Evolutionary conservation across 805 yeast species (phyloP), one percentile per base, ranked within the genome.

Genomic region (Spencermartinsiella europaea): DNA sequence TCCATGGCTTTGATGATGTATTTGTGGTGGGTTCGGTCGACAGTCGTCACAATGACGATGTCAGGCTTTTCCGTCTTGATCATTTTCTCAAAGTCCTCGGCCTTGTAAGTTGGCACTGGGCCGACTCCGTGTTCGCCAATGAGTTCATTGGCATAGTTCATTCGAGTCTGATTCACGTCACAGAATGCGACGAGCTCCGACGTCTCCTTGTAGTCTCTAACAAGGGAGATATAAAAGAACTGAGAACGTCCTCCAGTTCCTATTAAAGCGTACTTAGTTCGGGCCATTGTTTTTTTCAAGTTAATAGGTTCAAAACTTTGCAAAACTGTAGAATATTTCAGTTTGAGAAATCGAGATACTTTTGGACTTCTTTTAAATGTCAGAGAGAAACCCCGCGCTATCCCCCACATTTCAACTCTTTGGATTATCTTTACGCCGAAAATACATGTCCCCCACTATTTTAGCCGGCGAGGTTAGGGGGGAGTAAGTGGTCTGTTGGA

Each of bases 221-320:
- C 45, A 12, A 47, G 41, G 5, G 48, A 31, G 25, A 22, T 20
- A 20, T 47, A 47, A 39, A 44, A 47, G 40, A 47, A 47, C 47
- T 38, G 38, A 34, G 51, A 48, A 12, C 51, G 25, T 4, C 51
- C 51, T 3, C 51, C 51, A 14, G 51, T 47, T 5, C 51, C 51
- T 16, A 47, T 43, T 45, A 47, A 17, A 15, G 51, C 51, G 36
- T 47, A 47, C 27, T 25, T 44, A 4, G 38, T 44, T 33, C 44
- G 17, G 21, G 22, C 21, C 40, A 37, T 37, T 37, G 40, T 37
- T 34, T 8, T 34, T 28, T 28, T 28, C n/a, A n/a, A n/a, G n/a
- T n/a, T n/a, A n/a, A n/a, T n/a, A n/a, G n/a, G n/a, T n/a, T n/a
- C n/a, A n/a, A n/a, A n/a, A n/a, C n/a, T n/a, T n/a, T n/a, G n/a